Conservation (phyloP, 768 basidiomycete species). For the Tricholoma hemisulphureum region DNA sequence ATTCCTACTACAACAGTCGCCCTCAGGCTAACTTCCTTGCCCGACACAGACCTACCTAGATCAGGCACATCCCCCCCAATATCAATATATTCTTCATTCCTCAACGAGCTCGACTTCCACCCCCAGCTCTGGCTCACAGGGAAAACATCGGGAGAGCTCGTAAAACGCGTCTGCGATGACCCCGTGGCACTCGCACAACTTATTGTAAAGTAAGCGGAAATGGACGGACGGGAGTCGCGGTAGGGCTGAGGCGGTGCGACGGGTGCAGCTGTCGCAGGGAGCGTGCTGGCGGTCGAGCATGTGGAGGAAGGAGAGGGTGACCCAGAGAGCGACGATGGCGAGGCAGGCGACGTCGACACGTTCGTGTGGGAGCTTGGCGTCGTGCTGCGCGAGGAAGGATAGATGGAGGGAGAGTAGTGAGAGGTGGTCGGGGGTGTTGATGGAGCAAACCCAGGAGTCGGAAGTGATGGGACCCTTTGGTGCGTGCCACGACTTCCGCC, state of each 20-base stretch:
- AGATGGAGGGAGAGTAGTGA: conserved; percentile 47
- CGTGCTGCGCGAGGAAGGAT: conserved; percentile 43
- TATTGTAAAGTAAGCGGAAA: conserved; percentile 82
- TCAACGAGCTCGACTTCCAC: conserved; percentile 68
- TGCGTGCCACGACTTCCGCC: conserved; percentile 2
- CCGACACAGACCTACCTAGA: conserved; percentile 15
- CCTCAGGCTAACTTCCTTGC: conserved; percentile 63
- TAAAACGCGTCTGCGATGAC: conserved; percentile 77
- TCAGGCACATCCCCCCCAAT: conserved; percentile 30
- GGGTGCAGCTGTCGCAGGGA: conserved; percentile 46
- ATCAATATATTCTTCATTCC: conserved; percentile 50
- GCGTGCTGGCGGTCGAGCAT: conserved; percentile 11
- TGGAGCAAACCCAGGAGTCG: conserved; percentile 24
- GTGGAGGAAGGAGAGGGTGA: conserved; percentile 20
- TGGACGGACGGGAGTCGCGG: conserved; percentile 67
- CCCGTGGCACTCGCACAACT: conserved; percentile 81
- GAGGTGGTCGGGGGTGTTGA: conserved; percentile 30
- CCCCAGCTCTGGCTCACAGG: conserved; percentile 89
- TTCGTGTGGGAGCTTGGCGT: conserved; percentile 32
- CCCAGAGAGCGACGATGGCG: conserved; percentile 16
- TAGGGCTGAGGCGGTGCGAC: conserved; percentile 64
- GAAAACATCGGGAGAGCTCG: conserved; percentile 84
- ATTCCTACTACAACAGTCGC: conserved; percentile 80
- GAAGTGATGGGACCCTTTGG: conserved; percentile 34
- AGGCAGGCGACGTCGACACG: conserved; percentile 20